Conservation (phyloP, 106 monocot species). For the Acanthochlamys bracteata region DNA sequence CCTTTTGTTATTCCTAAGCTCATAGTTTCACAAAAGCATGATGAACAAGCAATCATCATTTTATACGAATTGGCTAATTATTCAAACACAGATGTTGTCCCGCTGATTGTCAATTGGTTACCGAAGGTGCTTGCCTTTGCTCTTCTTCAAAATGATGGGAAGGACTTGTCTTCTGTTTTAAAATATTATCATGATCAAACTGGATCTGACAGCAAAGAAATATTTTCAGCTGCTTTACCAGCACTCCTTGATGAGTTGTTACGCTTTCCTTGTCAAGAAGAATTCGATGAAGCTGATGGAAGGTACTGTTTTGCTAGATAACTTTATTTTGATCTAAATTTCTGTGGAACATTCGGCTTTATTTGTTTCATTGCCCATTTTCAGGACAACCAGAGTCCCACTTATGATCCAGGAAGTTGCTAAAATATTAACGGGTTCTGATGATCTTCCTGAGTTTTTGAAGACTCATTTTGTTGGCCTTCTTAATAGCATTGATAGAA, state of each 20-base stretch:
- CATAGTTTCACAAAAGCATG: constrained; percentile 50
- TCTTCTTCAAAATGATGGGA: constrained; percentile 52
- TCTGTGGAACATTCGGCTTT: background rate
- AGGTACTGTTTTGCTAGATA: constrained; percentile 39
- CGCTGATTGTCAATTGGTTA: constrained; percentile 67
- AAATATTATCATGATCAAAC: constrained; percentile 80
- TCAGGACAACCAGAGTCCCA: constrained; percentile 67
- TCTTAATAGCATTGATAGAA: constrained; percentile 91
- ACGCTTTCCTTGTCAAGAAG: constrained; percentile 63
- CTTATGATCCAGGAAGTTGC: constrained; percentile 62
- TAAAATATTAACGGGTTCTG: constrained; percentile 68
- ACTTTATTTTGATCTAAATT: background rate
- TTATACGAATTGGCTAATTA: constrained; percentile 66
- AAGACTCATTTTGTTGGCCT: constrained; percentile 95
- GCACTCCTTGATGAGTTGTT: constrained; percentile 89
- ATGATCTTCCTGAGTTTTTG: constrained; percentile 74
- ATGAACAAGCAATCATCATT: constrained; percentile 45
- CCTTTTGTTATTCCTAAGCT: constrained; percentile 82
- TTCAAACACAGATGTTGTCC: constrained; percentile 53
- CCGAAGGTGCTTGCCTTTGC: constrained; percentile 94
- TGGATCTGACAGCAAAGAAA: constrained; percentile 81
- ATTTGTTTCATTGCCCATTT: constrained; percentile 6
- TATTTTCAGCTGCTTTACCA: constrained; percentile 87
- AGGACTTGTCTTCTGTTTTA: constrained; percentile 69
- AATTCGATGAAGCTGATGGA: constrained; percentile 33